phyloP scores from a whole-genome alignment of 257 asterid genomes.

The Fraxinus anomala region DNA sequence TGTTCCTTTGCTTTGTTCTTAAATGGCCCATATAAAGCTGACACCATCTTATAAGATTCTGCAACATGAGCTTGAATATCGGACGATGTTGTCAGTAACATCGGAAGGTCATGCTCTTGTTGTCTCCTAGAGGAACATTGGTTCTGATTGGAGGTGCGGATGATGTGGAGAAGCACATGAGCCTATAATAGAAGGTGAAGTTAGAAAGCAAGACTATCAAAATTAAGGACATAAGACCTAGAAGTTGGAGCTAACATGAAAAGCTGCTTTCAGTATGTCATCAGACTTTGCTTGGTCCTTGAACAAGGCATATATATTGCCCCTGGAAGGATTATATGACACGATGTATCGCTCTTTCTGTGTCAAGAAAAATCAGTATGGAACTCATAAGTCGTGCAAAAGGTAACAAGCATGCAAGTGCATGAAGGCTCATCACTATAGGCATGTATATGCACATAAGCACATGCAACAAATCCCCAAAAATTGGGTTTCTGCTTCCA shows the following conservation, averaged over 20 bases:
- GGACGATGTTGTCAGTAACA: slow-evolving; percentile 43
- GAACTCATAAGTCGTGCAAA: slow-evolving; percentile 15
- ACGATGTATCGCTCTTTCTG: slow-evolving; percentile 88
- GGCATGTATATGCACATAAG: slow-evolving; percentile 18
- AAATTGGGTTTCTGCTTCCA: background rate
- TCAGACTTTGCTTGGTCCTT: slow-evolving; percentile 97
- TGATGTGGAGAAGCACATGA: slow-evolving; percentile 86
- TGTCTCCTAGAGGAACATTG: slow-evolving; percentile 41
- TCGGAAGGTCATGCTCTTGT: slow-evolving; percentile 45
- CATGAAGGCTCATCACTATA: slow-evolving; percentile 14
- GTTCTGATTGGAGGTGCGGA: slow-evolving; percentile 54
- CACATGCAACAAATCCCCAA: slow-evolving; percentile 8
- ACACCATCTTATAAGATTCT: slow-evolving; percentile 91
- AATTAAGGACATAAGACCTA: slow-evolving; percentile 20
- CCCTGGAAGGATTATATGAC: slow-evolving; percentile 83
- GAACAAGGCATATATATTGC: slow-evolving; percentile 78
- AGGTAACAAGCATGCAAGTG: slow-evolving; percentile 13
- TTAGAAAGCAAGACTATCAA: slow-evolving; percentile 32
- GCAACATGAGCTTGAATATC: slow-evolving; percentile 75
- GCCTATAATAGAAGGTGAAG: slow-evolving; percentile 58
- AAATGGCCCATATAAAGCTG: slow-evolving; percentile 88
- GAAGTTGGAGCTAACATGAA: slow-evolving; percentile 67
- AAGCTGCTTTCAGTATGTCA: slow-evolving; percentile 93
- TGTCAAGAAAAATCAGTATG: slow-evolving; percentile 25
- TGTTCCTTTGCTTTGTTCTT: slow-evolving; percentile 86